Base-by-base conservation (phyloP, 768 basidiomycete genomes). In the Calocybe cyanea region DNA sequence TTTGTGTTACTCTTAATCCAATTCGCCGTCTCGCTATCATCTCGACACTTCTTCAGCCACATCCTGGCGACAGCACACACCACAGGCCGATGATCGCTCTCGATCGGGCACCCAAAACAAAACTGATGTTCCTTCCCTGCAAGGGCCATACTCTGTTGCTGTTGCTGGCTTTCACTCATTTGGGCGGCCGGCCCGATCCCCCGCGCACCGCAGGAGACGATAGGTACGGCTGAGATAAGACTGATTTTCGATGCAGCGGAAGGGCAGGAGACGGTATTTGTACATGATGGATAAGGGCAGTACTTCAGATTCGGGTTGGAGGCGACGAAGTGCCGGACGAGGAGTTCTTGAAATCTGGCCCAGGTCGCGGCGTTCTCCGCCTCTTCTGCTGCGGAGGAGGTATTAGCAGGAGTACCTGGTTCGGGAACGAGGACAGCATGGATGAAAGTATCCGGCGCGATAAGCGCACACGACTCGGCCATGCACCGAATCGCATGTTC, bases 1-100 rank as follows among this genome's bases (percentile, higher is more conserved):
- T 99, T 98, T 33, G 96, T 99, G 63, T 99, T 97, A 52, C 93
- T 96, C 79, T 91, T 92, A 73, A 99, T 92, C 96, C 96, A 99
- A 64, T 99, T 98, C 19, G 93, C 92, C 14, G 96, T 99, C 70
- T 99, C 96, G 52, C 87, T 90, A 62, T 99, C 96, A 63, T 99
- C 96, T 41, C 83, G 80, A 66, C 96, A 98, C 67, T 99, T 98
- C 78, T 87, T 90, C 58, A 94, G 67, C 96, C 96, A 99, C 74
- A 92, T 78, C 71, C 76, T 84, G 51, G 93, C 90, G 18, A 94
- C 85, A 4, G 67, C 72, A 64, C 96, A 99, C 38, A 96, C 76
- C 35, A 96, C 83, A 0, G 96, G 96, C 23, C 92, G 79, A 61
- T 99, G 96, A 62, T 95, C 92, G 53, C 75, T 78, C 58, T 92